Base-by-base conservation (phyloP, 75 land plant genomes). In the Picea sitchensis region DNA sequence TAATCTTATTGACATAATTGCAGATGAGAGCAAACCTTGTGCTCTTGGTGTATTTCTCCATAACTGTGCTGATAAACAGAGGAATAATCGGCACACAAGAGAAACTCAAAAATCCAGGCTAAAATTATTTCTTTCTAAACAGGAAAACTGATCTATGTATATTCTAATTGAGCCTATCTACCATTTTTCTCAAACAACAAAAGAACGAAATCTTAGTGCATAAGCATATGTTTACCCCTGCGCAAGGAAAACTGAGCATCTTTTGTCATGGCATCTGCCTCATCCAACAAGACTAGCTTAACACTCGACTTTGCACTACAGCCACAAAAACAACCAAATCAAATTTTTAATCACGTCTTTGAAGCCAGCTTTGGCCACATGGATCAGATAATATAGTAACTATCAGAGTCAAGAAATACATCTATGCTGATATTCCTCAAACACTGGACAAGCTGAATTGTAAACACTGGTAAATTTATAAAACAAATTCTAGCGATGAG, bases 261-360 rank as follows among this genome's bases (percentile, higher is more conserved):
- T 78, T 97, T 97, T 57, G 99, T 97, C 98, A 97, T 95, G 0
- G 99, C 99, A 91, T 97, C 99, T 65, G 99, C 98, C 84, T 97
- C 99, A 81, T 97, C 99, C 80, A 97, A 71, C 34, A 95, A 76
- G 9, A 97, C 88, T 74, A 97, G 85, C 84, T 97, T 97, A 18
- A 97, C 92, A 78, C 82, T 81, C 26, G 86, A 67, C 81, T 90
- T 95, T 23, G 88, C 86, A 64, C 98, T 97, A 86, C 82, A 84
- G 31, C 47, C 3, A 60, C 65, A 20, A 76, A 51, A 51, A 51
- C 56, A 51, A 51, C 56, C 11, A 51, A 9, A 9, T 51, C 56
- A 51, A 51, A 9, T 0, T 51, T 51, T 51, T 51, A 51, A 51
- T 51, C 56, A 51, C 56, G 9, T 51, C 56, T 9, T 51, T 9